A percentile compares a stretch with the other conserved stretches of the same genome.
Evolutionary conservation across 2,329 filamentous ascomycete species (phyloP).

Genomic region (Diaporthe citrichinensis): DNA sequence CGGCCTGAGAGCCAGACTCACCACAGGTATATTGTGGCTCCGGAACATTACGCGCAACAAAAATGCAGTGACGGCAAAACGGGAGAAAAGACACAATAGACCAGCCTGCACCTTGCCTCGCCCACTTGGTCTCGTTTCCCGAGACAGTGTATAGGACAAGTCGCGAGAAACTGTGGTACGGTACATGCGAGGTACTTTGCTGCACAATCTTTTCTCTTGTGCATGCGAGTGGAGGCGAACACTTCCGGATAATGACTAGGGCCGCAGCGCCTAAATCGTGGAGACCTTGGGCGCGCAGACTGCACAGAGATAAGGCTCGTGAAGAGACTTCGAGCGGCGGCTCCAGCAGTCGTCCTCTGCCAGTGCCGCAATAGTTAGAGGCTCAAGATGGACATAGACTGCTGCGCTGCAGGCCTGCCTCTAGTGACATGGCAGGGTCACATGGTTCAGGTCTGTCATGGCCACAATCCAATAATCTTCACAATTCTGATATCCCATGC

Average conservation of each 20-base stretch:
- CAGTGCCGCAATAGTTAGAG: background rate
- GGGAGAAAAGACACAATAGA: constrained; percentile 20
- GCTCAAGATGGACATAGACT: constrained; percentile 1
- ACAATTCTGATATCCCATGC: background rate
- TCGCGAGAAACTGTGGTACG: constrained; percentile 15
- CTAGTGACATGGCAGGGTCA: background rate
- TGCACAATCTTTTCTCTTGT: constrained; percentile 37
- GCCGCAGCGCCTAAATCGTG: constrained; percentile 31
- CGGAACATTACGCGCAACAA: constrained; percentile 21
- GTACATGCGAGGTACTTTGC: constrained; percentile 37
- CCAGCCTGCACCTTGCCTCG: constrained; percentile 17
- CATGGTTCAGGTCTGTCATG: background rate
- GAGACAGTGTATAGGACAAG: constrained; percentile 12
- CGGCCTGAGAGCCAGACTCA: constrained; percentile 16
- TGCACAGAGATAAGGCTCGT: constrained; percentile 25
- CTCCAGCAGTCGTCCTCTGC: background rate
- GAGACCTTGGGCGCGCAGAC: constrained; percentile 16
- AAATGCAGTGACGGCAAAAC: constrained; percentile 29
- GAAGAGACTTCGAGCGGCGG: constrained; percentile 10
- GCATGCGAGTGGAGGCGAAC: constrained; percentile 37
- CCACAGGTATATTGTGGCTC: background rate
- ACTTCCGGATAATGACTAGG: constrained; percentile 26
- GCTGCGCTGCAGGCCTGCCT: background rate
- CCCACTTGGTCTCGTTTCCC: constrained; percentile 24
- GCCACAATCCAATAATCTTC: background rate